Evolutionary conservation across 352 stramenopile species (phyloP).

Genomic region (Pythium periplocum): DNA sequence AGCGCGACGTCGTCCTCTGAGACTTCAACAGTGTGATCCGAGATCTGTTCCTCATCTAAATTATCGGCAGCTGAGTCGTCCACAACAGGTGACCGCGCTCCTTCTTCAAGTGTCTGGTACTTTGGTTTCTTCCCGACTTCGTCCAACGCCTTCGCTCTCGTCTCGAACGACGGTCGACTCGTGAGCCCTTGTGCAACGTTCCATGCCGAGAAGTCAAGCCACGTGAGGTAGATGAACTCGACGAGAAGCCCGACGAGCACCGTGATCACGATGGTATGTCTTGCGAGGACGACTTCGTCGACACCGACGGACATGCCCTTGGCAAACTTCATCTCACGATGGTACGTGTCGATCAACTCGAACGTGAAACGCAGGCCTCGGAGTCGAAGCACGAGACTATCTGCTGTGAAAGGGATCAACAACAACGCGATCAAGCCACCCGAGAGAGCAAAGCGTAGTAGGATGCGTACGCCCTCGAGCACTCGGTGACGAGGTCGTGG

Average conservation of each 20-base stretch:
- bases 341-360: slow-evolving; percentile 12
- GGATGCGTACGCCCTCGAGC: too few species aligned
- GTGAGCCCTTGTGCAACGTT: not conserved
- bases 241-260: not conserved
- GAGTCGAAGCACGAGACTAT: slow-evolving; percentile 4
- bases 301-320: not conserved
- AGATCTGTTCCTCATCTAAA: too few species aligned
- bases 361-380: slow-evolving; percentile 17
- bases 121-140: too few species aligned
- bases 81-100: too few species aligned
- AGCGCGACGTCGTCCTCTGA: too few species aligned
- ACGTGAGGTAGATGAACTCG: slow-evolving; percentile 1
- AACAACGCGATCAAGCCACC: slow-evolving; percentile 1
- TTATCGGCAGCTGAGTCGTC: too few species aligned
- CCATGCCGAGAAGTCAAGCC: slow-evolving; percentile 14
- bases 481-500: too few species aligned
- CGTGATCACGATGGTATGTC: slow-evolving; percentile 1
- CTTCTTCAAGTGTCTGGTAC: too few species aligned
- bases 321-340: slow-evolving; percentile 6
- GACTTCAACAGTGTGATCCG: too few species aligned
- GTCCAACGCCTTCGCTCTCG: too few species aligned
- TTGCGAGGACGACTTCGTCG: slow-evolving; percentile 3
- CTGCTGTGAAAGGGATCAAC: slow-evolving; percentile 11
- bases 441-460: too few species aligned
- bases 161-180: not conserved